A percentile compares a stretch with the other conserved stretches of the same genome.
These are phyloP conservation scores for Penicillium sp. DNA, from an alignment of 2,329 filamentous ascomycete species.

Conservation along the genomic window DNA sequence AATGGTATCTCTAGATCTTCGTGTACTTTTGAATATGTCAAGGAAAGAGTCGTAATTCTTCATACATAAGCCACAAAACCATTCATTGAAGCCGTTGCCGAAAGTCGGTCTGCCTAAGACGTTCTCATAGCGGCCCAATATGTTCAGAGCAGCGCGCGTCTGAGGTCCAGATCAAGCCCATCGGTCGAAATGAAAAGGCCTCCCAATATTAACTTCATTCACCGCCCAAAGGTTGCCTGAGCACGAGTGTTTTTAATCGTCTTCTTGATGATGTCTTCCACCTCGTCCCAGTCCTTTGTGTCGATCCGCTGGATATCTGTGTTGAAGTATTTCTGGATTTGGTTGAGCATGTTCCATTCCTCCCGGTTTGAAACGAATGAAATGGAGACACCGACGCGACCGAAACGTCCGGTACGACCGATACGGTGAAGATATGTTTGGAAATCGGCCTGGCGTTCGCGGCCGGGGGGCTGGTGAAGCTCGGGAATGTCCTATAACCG, in stretches of 20 bases:
- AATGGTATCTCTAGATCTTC: conserved; percentile 40
- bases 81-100: conserved; percentile 9
- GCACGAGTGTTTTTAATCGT: conserved; percentile 69
- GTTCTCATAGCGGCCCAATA: not conserved
- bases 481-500: conserved; percentile 68
- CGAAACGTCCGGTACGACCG: conserved; percentile 94
- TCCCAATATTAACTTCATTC: conserved; percentile 7
- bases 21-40: conserved; percentile 25
- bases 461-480: conserved; percentile 58
- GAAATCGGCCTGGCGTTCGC: conserved; percentile 75
- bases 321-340: conserved; percentile 80
- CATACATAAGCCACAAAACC: conserved; percentile 28
- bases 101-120: not conserved
- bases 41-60: conserved; percentile 36
- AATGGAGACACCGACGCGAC: conserved; percentile 93
- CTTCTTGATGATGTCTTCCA: conserved; percentile 80
- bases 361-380: conserved; percentile 88
- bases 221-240: conserved; percentile 41
- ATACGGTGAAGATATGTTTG: conserved; percentile 99
- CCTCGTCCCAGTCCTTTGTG: conserved; percentile 87
- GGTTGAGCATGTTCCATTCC: conserved; percentile 77
- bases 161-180: not conserved
- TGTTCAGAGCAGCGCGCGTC: not conserved
- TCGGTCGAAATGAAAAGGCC: not conserved
- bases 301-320: conserved; percentile 82